Conservation (phyloP, 2,329 filamentous ascomycete species). For the Xylariaceae sp. region DNA sequence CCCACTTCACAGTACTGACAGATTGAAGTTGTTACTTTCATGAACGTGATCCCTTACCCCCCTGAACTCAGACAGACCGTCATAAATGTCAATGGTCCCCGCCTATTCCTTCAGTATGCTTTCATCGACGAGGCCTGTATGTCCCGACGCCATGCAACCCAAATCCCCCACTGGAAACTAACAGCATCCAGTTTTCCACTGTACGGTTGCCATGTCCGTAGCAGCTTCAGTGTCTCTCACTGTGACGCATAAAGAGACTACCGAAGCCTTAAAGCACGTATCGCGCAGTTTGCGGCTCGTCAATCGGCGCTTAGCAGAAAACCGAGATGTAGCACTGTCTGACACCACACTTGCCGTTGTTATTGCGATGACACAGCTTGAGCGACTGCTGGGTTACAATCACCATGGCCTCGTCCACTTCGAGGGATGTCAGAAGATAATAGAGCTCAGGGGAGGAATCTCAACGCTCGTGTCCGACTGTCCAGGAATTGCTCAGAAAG, state of each 20-base stretch:
- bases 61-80: constrained; percentile 13
- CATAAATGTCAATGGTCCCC: background rate
- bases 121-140: constrained; percentile 44
- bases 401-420: constrained; percentile 40
- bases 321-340: constrained; percentile 31
- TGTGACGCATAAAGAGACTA: constrained; percentile 15
- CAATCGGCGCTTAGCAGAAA: constrained; percentile 35
- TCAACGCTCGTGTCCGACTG: constrained; percentile 19
- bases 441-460: constrained; percentile 43
- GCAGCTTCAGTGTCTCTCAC: background rate
- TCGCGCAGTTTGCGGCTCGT: constrained; percentile 37
- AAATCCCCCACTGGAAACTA: too few species aligned
- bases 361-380: constrained; percentile 37
- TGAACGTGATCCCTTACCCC: constrained; percentile 12
- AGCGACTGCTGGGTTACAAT: constrained; percentile 34
- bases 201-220: constrained; percentile 36
- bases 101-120: constrained; percentile 37
- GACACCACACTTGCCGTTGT: constrained; percentile 41
- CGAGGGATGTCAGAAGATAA: constrained; percentile 39
- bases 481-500: constrained; percentile 35
- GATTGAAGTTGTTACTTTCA: constrained; percentile 15
- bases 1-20: background rate
- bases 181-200: constrained; percentile 37
- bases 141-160: too few species aligned
- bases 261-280: constrained; percentile 36